A percentile compares a stretch with the other conserved stretches of the same genome.
Conservation (phyloP, 2,329 filamentous ascomycete species). For the Cucurbitaria berberidis region DNA sequence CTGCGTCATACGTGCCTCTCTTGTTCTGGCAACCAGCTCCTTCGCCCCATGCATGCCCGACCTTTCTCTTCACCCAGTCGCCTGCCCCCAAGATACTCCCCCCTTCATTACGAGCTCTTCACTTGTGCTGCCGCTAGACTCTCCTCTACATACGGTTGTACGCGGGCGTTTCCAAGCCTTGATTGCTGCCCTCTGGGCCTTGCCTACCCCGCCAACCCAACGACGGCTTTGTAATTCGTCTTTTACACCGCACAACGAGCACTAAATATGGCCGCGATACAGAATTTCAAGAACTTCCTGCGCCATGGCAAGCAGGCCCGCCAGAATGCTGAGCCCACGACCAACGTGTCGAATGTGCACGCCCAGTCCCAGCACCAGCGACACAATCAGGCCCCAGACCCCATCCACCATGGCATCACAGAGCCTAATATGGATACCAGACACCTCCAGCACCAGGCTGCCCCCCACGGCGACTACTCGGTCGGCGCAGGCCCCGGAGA, state of each 20-base stretch:
- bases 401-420: constrained; percentile 63
- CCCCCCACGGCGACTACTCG: constrained; percentile 64
- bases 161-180: constrained; percentile 15
- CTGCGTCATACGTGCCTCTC: constrained; percentile 33
- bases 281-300: constrained; percentile 98
- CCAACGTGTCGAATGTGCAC: constrained; percentile 68
- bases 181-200: constrained; percentile 13
- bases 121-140: constrained; percentile 19
- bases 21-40: constrained; percentile 9
- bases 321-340: constrained; percentile 67
- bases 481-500: constrained; percentile 65
- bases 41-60: constrained; percentile 30
- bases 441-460: constrained; percentile 58
- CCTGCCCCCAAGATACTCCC: constrained; percentile 10
- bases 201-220: constrained; percentile 24
- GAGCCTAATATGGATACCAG: constrained; percentile 65
- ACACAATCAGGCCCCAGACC: constrained; percentile 54
- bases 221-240: constrained; percentile 19
- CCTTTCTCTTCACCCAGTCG: constrained; percentile 25
- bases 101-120: constrained; percentile 14
- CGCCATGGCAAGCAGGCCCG: constrained; percentile 96
- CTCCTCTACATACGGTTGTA: constrained; percentile 21
- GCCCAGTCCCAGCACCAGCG: constrained; percentile 64
- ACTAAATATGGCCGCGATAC: constrained; percentile 72
- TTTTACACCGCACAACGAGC: constrained; percentile 10